phyloP scores from a whole-genome alignment of 371 early-diverging fungal genomes.

The Syncephalastrum sp. region DNA sequence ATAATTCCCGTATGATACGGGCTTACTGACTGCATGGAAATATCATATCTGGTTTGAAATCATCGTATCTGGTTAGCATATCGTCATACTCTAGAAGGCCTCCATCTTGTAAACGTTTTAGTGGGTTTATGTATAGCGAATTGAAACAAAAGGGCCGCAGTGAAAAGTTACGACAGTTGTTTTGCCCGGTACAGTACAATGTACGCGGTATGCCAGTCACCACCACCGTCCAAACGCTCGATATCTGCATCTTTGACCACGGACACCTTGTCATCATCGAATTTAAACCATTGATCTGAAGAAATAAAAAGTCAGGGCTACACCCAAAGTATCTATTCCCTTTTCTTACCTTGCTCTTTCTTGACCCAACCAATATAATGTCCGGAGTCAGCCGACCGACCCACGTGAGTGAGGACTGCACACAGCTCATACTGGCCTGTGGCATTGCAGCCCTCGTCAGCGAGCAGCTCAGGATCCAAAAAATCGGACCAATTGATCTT shows the following conservation, averaged over 20 bases:
- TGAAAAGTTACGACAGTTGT: conserved; percentile 16
- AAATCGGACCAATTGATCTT: conserved; percentile 45
- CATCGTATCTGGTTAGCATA: too few relatives aligned
- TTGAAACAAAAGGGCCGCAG: too few relatives aligned
- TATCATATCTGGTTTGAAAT: too few relatives aligned
- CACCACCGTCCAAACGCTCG: conserved; percentile 89
- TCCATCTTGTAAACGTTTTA: too few relatives aligned
- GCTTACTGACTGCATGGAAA: too few relatives aligned
- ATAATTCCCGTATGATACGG: too few relatives aligned
- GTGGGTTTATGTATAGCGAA: too few relatives aligned
- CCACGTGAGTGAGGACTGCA: conserved; percentile 87
- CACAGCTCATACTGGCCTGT: conserved; percentile 80
- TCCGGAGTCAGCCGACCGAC: conserved; percentile 82
- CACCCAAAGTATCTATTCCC: not conserved
- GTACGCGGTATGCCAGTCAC: conserved; percentile 88
- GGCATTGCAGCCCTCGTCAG: conserved; percentile 80
- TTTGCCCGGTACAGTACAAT: conserved; percentile 77
- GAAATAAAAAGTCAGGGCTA: not conserved
- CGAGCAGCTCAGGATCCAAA: conserved; percentile 71
- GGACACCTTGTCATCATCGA: conserved; percentile 94
- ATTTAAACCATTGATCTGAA: conserved; percentile 85
- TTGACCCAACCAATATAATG: conserved; percentile 94
- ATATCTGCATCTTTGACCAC: conserved; percentile 85
- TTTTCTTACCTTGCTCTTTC: conserved; percentile 47
- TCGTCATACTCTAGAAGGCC: too few relatives aligned